Evolutionary conservation across 2,329 filamentous ascomycete genomes (phyloP), one percentile per base, ranked within the genome.

Genomic region (Penicillium sp.): DNA sequence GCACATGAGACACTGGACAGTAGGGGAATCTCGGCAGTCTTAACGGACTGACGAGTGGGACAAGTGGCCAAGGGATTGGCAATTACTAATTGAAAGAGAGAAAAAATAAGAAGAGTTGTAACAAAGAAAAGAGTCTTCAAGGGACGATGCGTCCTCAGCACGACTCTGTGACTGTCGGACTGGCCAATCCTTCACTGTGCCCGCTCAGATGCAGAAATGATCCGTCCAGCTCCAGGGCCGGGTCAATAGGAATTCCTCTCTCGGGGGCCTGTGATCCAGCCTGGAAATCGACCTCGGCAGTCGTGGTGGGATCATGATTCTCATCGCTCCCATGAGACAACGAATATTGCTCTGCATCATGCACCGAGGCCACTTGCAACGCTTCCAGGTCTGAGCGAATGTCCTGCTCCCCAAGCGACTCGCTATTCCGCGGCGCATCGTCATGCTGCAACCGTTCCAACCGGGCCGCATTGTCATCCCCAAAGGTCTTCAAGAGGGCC

Each of bases 401-500:
- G 34, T 70, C 64, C 43, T 75, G 69, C 25, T 75, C 68, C 36
- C 74, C 67, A 8, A 70, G 63, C 5, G 72, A 69, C 51, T 77
- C 72, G 37, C 66, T 66, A 41, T 72, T 61, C 57, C 74, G 62
- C 56, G 74, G 75, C 28, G 80, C 75, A 4, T 79, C 80, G 56
- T 81, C 79, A 45, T 75, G 73, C 44, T 73, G 70, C 27, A 76
- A 74, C 48, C 70, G 72, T 46, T 70, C 69, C 48, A 79, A 64
- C 27, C 73, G 69, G 12, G 66, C 64, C 5, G 71, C 74, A 39
- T 75, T 73, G 50, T 79, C 72, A 48, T 75, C 72, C n/a, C 71
- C 73, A 27, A 72, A 74, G 47, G 82, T 82, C 45, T 80, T 79
- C 41, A 97, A 73, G 89, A 90, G 96, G 37, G 79, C 80, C 26